Evolutionary conservation across 768 basidiomycete species (phyloP).

Genomic region (Exidia glandulosa): DNA sequence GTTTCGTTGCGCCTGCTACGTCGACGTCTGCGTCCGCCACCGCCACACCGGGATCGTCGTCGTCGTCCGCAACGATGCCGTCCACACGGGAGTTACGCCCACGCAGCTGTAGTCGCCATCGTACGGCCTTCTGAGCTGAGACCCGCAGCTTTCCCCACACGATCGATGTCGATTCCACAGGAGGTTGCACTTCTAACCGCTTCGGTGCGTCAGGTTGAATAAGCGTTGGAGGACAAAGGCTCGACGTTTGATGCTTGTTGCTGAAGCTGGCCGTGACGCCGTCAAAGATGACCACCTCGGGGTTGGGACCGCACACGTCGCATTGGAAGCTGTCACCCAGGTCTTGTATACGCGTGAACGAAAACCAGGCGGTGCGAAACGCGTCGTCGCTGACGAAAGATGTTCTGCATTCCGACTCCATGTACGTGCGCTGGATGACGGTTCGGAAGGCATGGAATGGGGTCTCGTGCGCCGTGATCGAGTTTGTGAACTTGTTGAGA

Average conservation of each 20-base stretch:
- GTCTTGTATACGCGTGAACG: conserved; percentile 7
- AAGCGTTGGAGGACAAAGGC: neutral
- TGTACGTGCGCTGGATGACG: conserved; percentile 4
- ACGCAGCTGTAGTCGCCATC: neutral
- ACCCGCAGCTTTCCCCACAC: neutral
- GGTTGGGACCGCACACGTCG: conserved; percentile 7
- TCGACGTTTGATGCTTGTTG: neutral
- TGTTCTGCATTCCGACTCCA: neutral
- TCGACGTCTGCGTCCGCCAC: neutral
- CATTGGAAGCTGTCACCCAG: conserved; percentile 7
- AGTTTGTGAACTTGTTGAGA: conserved; percentile 10
- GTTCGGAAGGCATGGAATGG: conserved; percentile 10
- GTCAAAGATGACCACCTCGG: conserved; percentile 8
- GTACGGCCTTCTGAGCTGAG: neutral
- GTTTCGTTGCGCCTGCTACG: neutral
- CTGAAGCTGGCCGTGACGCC: neutral
- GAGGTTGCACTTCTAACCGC: neutral
- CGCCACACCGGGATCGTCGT: neutral
- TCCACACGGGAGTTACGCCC: neutral
- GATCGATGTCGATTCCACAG: neutral
- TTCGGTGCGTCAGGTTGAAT: neutral
- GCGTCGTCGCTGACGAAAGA: conserved; percentile 9
- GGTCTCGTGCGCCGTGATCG: conserved; percentile 8
- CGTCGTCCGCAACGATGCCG: neutral
- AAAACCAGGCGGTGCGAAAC: conserved; percentile 10